Evolutionary conservation across 108 stramenopile genomes (phyloP).

Genomic region (Aureococcus anophagefferens): DNA sequence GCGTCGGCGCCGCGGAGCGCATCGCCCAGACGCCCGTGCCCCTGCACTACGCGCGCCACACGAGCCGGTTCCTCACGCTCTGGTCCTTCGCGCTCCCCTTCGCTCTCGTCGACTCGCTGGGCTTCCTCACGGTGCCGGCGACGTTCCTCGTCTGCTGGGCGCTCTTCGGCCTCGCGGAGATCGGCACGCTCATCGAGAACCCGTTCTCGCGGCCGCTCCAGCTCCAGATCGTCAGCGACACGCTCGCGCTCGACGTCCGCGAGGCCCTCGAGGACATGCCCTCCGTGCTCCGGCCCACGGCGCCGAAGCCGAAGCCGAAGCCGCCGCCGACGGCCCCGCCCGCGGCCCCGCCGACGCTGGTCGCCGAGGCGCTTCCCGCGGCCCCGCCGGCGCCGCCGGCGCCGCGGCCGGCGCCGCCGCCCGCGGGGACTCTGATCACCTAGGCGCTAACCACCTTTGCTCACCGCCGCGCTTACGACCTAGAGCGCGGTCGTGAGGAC

Average conservation of each 20-base stretch:
- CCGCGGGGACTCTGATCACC: no score
- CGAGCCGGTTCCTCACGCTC: conserved; percentile 71
- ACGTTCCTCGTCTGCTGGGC: conserved; percentile 73
- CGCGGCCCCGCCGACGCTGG: no score
- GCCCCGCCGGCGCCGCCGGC: no score
- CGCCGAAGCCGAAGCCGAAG: no score
- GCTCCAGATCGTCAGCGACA: background rate
- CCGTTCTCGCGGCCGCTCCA: conserved; percentile 43
- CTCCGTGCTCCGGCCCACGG: no score
- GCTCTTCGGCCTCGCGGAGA: conserved; percentile 86
- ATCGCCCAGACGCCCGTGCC: conserved; percentile 92
- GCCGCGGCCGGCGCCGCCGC: no score
- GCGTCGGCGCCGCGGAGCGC: conserved; percentile 78
- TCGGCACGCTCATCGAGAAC: conserved; percentile 84
- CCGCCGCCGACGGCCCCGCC: no score
- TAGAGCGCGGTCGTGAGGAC: no score
- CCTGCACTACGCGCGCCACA: conserved; percentile 83
- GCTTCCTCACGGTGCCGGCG: conserved; percentile 67
- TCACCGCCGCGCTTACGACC: no score
- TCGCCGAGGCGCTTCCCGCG: no score
- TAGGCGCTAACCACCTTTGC: no score
- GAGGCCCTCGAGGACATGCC: background rate
- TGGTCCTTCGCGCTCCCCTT: conserved; percentile 81
- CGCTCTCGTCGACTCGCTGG: conserved; percentile 65
- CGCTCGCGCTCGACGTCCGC: background rate